phyloP scores from a whole-genome alignment of 768 basidiomycete species.

The Psilocybe azurescens region DNA sequence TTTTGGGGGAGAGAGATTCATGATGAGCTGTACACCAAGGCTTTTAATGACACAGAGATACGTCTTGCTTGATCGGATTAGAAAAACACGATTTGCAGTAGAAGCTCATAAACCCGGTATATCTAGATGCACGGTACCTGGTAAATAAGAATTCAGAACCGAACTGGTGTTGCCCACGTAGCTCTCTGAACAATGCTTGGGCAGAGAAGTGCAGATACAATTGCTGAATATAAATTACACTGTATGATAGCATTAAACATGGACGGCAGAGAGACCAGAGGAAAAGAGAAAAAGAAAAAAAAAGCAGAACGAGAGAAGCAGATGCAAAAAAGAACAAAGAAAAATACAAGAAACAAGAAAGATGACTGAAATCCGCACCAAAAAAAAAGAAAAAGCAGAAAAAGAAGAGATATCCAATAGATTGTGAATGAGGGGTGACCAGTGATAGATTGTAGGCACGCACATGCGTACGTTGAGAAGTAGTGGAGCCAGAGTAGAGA shows the following conservation, averaged over 20 bases:
- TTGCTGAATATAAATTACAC: conserved; percentile 5
- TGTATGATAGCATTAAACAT: conserved; percentile 1
- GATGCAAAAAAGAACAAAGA: neutral
- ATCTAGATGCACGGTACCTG: too few species aligned
- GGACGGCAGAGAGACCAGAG: conserved; percentile 2
- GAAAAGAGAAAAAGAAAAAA: neutral
- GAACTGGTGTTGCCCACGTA: too few species aligned
- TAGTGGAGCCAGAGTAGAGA: neutral
- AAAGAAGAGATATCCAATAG: neutral
- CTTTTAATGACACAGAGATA: too few species aligned
- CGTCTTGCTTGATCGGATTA: too few species aligned
- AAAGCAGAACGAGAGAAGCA: neutral
- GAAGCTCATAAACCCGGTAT: too few species aligned
- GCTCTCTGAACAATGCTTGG: too few species aligned
- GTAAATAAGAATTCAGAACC: too few species aligned
- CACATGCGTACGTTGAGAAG: neutral
- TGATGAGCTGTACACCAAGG: too few species aligned
- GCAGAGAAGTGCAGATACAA: neutral
- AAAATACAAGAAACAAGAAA: neutral
- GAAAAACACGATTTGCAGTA: too few species aligned
- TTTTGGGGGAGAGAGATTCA: too few species aligned
- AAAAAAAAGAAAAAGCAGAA: neutral
- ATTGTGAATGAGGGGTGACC: neutral
- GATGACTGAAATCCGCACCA: neutral
- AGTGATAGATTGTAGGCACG: neutral